Evolutionary conservation across 805 yeast genomes (phyloP), one percentile per base, ranked within the genome.

Genomic region (Lipomyces anomalus): DNA sequence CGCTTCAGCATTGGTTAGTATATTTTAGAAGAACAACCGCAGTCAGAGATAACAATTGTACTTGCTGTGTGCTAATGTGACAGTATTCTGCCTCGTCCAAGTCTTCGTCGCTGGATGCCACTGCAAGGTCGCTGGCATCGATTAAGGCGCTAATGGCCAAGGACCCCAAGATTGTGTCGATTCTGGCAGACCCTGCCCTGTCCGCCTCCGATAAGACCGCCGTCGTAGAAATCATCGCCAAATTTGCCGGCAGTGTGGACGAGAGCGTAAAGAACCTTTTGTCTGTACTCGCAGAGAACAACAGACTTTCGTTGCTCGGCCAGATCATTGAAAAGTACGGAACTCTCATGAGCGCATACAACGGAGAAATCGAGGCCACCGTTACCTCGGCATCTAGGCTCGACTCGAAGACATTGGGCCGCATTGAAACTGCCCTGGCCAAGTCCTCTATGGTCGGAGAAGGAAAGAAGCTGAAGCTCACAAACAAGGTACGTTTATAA

Each of bases 321-420:
- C 68, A 73, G 46, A 76, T 92, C 65, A 75, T 78, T 61, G 67
- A 73, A 55, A 84, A 87, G 72, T 92, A 83, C 68, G 72, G 76
- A 57, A 70, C 78, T 61, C 80, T 92, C 62, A 79, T 79, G 66
- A 90, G 86, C 65, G 97, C 97, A 47, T 76, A 83, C 75, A 79
- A 81, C 60, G 97, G 97, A 60, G 73, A 87, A 55, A 86, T 92
- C 50, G 95, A 87, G 74, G 97, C 95, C 52, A 79, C 84, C 57
- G 86, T 92, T 62, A 88, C 95, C 59, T 82, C 95, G 52, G 85
- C 92, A 52, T 75, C 53, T 37, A 48, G 88, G 50, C 78, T 92
- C 65, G 97, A 90, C 70, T 69, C 82, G 53, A 84, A 82, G 71
- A 73, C 78, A 62, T 74, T 92, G 65, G 74, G 72, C 66, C 85